Conservation (phyloP, 352 stramenopile genomes). For the Globisporangium barbulae region DNA sequence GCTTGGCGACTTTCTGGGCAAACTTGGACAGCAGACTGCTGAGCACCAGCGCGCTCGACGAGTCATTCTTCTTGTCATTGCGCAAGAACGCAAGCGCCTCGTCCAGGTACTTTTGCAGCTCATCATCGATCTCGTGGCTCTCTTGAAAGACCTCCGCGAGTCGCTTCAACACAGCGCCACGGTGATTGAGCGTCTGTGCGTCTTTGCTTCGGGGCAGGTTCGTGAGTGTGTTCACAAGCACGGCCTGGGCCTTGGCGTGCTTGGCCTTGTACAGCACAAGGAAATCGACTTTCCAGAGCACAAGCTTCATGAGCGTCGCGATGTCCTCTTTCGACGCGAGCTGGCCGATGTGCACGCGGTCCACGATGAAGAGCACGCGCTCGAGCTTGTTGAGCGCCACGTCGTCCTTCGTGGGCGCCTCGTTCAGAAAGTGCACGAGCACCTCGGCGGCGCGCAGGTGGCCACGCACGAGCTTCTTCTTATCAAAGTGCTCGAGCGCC, state of each 20-base stretch:
- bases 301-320: slow-evolving; percentile 30
- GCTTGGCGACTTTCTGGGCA: slow-evolving; percentile 25
- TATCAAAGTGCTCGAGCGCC: slow-evolving; percentile 48
- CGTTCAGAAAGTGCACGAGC: slow-evolving; percentile 25
- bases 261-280: slow-evolving; percentile 10
- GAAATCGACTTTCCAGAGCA: slow-evolving; percentile 41
- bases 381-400: slow-evolving; percentile 24
- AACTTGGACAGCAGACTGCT: slow-evolving; percentile 29
- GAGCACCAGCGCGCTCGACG: slow-evolving; percentile 14
- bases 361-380: slow-evolving; percentile 37
- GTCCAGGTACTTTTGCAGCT: slow-evolving; percentile 25
- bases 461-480: slow-evolving; percentile 35
- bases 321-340: slow-evolving; percentile 30
- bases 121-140: slow-evolving; percentile 18
- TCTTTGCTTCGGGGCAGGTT: slow-evolving; percentile 18
- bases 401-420: slow-evolving; percentile 13
- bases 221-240: slow-evolving; percentile 30
- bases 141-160: slow-evolving; percentile 28
- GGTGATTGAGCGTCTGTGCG: slow-evolving; percentile 19
- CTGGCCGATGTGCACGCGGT: slow-evolving; percentile 34
- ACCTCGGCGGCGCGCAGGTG: slow-evolving; percentile 38
- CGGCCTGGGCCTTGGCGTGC: slow-evolving; percentile 18
- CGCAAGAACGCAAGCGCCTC: slow-evolving; percentile 28
- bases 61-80: slow-evolving; percentile 14
- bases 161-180: slow-evolving; percentile 16